Base-by-base conservation (phyloP, 768 basidiomycete species). In the Cytidiella melzeri region DNA sequence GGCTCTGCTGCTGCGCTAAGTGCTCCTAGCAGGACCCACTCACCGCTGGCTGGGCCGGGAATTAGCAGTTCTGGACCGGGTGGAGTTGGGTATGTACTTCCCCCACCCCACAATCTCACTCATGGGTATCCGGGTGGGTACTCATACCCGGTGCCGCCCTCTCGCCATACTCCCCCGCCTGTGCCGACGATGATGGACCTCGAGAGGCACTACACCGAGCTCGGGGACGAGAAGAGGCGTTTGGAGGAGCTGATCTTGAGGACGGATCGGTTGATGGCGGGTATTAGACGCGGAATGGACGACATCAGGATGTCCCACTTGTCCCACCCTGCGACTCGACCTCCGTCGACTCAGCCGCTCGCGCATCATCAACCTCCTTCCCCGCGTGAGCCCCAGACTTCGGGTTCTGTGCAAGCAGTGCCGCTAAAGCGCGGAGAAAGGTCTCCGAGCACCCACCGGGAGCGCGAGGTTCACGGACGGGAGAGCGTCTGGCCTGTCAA, bases 191-290 rank as follows among this genome's bases (percentile, higher is more conserved):
- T 76, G 44, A 59, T 59, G 5, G 90, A 92, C 55, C 67, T 92
- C 54, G 84, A 84, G 64, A 70, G 79, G 48, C 89, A 91, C 62
- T 89, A 87, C 57, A 57, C 67, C 18, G 76, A 83, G 58, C 71
- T 92, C 47, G 66, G 69, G 3, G 79, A 83, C 57, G 75, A 86
- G 61, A 79, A 80, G 65, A 69, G 69, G 58, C 69, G 74, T 62
- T 70, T 85, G 68, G 78, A 88, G 65, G 87, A 87, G 61, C 73
- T 92, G 79, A 65, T 89, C 51, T 77, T 82, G 55, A 77, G 73
- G 67, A 92, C 88, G 57, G 84, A 90, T 47, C 67, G 75, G 62
- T 65, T 92, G 68, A 80, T 92, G 74, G 73, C 68, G 30, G 80
- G 81, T 20, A 69, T 92, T 61, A 81, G 81, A 71, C 75, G 81